Conservation (phyloP, 208 protist genomes). For the Leishmania braziliensis region DNA sequence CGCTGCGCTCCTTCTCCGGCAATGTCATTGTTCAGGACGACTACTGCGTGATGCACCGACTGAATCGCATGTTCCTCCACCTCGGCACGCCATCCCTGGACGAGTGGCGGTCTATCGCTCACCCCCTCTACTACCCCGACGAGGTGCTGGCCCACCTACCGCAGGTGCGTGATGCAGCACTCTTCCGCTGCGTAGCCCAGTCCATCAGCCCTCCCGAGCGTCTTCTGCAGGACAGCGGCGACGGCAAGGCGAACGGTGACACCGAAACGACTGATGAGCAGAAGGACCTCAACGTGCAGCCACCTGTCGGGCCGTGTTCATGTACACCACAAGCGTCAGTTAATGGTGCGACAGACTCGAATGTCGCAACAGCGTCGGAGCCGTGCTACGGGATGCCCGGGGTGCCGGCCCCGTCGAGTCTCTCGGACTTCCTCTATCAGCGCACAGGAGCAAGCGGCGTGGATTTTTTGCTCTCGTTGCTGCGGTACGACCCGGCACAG, state of each 20-base stretch:
- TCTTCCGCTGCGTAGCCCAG: slow-evolving; percentile 22
- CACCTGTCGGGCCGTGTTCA: neutral
- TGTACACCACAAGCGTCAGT: neutral
- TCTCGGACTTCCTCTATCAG: slow-evolving; percentile 15
- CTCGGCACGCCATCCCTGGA: slow-evolving; percentile 93
- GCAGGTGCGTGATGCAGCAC: slow-evolving; percentile 19
- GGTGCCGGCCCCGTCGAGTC: neutral
- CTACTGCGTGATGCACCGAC: slow-evolving; percentile 85
- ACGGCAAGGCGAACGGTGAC: slow-evolving; percentile 3
- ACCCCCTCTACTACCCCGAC: slow-evolving; percentile 93
- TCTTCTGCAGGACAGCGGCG: slow-evolving; percentile 14
- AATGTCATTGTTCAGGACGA: slow-evolving; percentile 62
- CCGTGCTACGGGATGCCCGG: neutral
- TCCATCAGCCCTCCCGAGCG: neutral
- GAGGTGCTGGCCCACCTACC: slow-evolving; percentile 89
- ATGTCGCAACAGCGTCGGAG: neutral
- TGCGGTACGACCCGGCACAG: slow-evolving; percentile 53
- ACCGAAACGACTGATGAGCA: neutral
- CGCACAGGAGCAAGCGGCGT: slow-evolving; percentile 43
- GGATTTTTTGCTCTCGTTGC: slow-evolving; percentile 46
- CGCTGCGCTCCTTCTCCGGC: slow-evolving; percentile 70
- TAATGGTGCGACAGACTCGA: neutral
- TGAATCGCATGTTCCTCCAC: slow-evolving; percentile 96
- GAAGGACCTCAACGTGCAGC: neutral
- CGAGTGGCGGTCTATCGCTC: slow-evolving; percentile 95